Evolutionary conservation across 2,329 filamentous ascomycete species (phyloP), one percentile per base, ranked within the genome.

Genomic region (Drechslerella stenobrocha): DNA sequence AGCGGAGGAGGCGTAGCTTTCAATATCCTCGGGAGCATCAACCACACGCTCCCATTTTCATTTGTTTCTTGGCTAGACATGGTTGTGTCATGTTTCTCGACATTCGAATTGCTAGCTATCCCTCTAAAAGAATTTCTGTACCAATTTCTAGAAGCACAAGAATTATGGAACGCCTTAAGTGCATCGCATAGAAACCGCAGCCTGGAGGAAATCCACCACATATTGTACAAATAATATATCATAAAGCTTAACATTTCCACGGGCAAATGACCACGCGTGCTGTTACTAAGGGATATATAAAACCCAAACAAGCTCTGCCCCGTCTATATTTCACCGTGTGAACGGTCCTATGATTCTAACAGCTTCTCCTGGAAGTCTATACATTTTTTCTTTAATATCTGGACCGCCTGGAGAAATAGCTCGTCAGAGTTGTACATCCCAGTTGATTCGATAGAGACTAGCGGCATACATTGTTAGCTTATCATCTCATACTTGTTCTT

Each of bases 391-490:
- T 91, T 96, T 70, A 98, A 79, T 72, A 90, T 80, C 78, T 87
- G 88, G 51, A 98, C 83, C 24, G 89, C 86, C 78, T 97, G 90
- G 59, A 98, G 78, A 80, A 98, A 97, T 71, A 98, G 81, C 77
- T 90, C 86, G 74, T 97, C 92, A 75, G 90, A 96, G 64, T 93
- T 87, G 80, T 90, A 95, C 79, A 98, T 93, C 3, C 93, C 95
- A 0, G 90, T 87, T 80, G 91, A 96, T 81, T 98, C 93, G 32
- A 98, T 82, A 56, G 85, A 87, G 81, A 93, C 72, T 73, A 30
- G 13, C 35, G 35, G 1, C 5, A 3, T 34, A n/a, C 48, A 28
- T 58, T 30, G 30, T n/a, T 6, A 37, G 26, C 18, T n/a, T n/a
- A n/a, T n/a, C n/a, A n/a, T n/a, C n/a, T n/a, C n/a, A n/a, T n/a